phyloP scores from a whole-genome alignment of 2,329 filamentous ascomycete genomes.

The Colletotrichum acutatum region DNA sequence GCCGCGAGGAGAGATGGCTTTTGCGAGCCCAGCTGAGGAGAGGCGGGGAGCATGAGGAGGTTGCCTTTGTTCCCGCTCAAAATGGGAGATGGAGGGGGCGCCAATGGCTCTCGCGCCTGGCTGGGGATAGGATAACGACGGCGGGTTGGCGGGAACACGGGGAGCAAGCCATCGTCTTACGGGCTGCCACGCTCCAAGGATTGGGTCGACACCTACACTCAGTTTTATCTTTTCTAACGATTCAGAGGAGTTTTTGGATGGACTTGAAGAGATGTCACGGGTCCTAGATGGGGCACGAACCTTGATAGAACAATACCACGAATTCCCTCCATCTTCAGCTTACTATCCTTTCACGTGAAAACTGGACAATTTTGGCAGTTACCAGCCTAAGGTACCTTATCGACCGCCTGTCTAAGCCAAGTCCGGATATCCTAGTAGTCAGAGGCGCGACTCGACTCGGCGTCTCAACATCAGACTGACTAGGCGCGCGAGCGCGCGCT shows the following conservation, averaged over 20 bases:
- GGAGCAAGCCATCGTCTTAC: neutral
- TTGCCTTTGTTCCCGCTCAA: neutral
- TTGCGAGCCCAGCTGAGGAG: neutral
- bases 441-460: too few species aligned
- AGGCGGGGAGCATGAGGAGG: neutral
- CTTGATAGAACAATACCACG: neutral
- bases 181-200: constrained; percentile 12
- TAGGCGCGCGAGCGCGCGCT: too few species aligned
- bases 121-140: neutral
- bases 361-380: too few species aligned
- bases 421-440: too few species aligned
- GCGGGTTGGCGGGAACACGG: neutral
- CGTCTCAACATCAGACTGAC: too few species aligned
- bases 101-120: neutral
- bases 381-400: too few species aligned
- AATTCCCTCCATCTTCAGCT: neutral
- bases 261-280: neutral
- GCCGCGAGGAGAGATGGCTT: neutral
- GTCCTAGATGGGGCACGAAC: neutral
- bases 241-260: neutral
- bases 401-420: too few species aligned
- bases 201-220: neutral
- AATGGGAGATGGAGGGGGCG: neutral
- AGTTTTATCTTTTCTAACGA: neutral
- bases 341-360: neutral